phyloP scores from a whole-genome alignment of 164 flowering plant species.

The Vitis rotundifolia region DNA sequence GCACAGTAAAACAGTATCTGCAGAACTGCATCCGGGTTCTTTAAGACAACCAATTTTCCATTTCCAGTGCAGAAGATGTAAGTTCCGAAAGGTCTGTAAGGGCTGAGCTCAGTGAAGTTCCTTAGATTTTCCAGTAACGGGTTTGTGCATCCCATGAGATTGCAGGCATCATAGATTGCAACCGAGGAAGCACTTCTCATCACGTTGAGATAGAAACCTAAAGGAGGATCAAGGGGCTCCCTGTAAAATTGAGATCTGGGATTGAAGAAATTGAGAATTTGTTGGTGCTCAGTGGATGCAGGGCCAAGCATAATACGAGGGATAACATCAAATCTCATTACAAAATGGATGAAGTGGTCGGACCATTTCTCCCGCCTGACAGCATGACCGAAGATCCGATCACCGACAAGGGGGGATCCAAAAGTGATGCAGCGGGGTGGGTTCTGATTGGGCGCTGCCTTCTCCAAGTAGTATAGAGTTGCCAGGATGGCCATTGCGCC shows the following conservation, averaged over 20 bases:
- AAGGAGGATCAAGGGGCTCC: constrained; percentile 10
- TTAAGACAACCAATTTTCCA: constrained; percentile 31
- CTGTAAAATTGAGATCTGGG: constrained; percentile 22
- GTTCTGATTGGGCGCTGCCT: not conserved
- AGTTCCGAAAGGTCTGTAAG: constrained; percentile 76
- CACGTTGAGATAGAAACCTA: constrained; percentile 33
- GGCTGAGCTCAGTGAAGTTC: constrained; percentile 59
- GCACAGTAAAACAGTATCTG: not conserved
- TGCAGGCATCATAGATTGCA: constrained; percentile 58
- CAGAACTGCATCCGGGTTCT: constrained; percentile 6
- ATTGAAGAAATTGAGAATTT: constrained; percentile 34
- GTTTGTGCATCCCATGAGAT: constrained; percentile 62
- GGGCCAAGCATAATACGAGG: constrained; percentile 70
- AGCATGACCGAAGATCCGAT: constrained; percentile 58
- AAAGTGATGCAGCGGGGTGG: constrained; percentile 63
- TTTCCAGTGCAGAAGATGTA: constrained; percentile 59
- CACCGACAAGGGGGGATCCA: constrained; percentile 77
- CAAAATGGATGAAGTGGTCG: constrained; percentile 51
- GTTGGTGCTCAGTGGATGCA: constrained; percentile 33
- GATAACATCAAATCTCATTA: constrained; percentile 58
- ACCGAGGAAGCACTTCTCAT: constrained; percentile 50
- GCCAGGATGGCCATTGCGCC: constrained; percentile 66
- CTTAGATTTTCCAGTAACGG: constrained; percentile 45
- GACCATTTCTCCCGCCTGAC: constrained; percentile 75
- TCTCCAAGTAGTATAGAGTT: constrained; percentile 68